Base-by-base conservation (phyloP, 495 filamentous ascomycete genomes). In the Trichocladium antarcticum region DNA sequence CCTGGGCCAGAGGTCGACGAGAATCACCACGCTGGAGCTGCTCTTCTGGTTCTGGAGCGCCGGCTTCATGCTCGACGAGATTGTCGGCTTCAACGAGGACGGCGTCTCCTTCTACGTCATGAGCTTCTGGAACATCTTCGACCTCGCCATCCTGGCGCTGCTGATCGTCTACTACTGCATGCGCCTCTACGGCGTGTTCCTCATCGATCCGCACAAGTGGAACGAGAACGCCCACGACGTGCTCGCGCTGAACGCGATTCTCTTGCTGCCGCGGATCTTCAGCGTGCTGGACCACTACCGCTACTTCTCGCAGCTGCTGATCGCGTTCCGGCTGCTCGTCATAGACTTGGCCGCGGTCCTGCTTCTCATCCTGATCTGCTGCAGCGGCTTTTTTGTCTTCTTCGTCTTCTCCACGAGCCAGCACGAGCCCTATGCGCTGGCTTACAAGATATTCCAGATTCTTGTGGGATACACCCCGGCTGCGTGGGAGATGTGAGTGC, bases 21-120 rank as follows among this genome's bases (percentile, higher is more conserved):
- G 73, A 19, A 94, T 96, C 56, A 92, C 87, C 11, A 70, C 77
- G 3, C 65, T 95, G 7, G 89, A 96, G 63, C 63, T 95, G 17
- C 57, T 92, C 10, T 95, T 96, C 62, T 96, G 89, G 89, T 82
- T 96, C 62, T 96, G 89, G 89, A 90, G 86, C 59, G 84, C 86
- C 19, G 89, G 89, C 3, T 96, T 90, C 64, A 93, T 95, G 86
- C 81, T 96, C n/a, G 87, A 93, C 57, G 88, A 95, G 63, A 72
- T 95, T 37, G 85, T 92, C 24, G 87, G 87, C 6, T 93, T 93
- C 72, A 90, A 87, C 54, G 88, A 95, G 60, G 85, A 93, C 59
- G 89, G 89, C 6, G 92, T 95, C 60, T 87, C 87, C 42, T 75
- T 96, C 9, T 96, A 95, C 66, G 82, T 95, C 54, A 87, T 95